Evolutionary conservation across 164 flowering plant species (phyloP), one percentile per base, ranked within the genome.

Genomic region (Stephania japonica): DNA sequence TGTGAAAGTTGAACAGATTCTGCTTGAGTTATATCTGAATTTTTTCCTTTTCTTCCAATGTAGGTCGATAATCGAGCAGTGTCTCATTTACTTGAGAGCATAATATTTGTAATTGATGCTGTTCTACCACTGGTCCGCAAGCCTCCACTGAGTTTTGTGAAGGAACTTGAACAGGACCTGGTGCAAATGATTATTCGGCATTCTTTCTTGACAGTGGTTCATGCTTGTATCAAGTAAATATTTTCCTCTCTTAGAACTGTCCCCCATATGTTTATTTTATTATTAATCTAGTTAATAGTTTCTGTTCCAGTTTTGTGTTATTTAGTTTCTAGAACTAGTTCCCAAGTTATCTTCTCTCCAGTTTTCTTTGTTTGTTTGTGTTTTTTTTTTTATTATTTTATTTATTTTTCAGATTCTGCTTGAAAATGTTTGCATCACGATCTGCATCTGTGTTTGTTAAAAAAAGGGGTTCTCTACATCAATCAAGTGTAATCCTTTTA

Each of bases 81-180:
- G 75, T 97, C 99, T 69, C 87, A 86, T 64, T 78, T 95, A 47
- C 79, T 93, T 76, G 98, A 95, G 84, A 93, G 99, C 80, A 88
- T 95, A 72, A 85, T 95, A 59, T 93, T 88, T 80, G 82, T 95
- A 65, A 89, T 95, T 81, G 89, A 93, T 86, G 79, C 89, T 75
- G 93, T 90, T 70, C 82, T 95, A 42, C 97, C 99, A 65, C 79
- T 91, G 83, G 84, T 90, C 18, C 89, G 93, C 49, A 95, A 90
- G 82, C 84, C 91, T 79, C 91, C 98, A 66, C 82, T 72, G 73
- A 84, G 75, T 81, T 84, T 90, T 77, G 80, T 83, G 72, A 97
- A 90, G 82, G 99, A 95, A 79, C 93, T 95, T 68, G 95, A 95
- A 74, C 97, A 90, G 79, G 99, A 95, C 82, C 82, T 95, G 75